Conservation (phyloP, 2,329 filamentous ascomycete genomes). For the Xylariaceae sp. region DNA sequence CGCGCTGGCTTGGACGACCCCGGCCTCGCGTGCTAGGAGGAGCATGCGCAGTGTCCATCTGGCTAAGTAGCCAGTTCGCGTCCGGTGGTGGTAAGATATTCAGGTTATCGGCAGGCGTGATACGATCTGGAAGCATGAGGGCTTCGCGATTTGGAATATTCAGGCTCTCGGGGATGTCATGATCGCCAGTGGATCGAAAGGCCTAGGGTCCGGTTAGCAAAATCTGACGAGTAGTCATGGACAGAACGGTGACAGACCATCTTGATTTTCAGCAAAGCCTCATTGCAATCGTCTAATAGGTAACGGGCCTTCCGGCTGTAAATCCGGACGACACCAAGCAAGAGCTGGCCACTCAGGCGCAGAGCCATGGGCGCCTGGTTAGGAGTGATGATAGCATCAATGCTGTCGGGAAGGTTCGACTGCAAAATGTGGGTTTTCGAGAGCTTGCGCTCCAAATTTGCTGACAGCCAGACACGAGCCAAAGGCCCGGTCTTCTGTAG, state of each 20-base stretch:
- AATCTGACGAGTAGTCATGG: neutral
- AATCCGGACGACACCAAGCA: conserved; percentile 95
- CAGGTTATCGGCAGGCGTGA: conserved; percentile 86
- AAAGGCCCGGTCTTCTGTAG: conserved; percentile 96
- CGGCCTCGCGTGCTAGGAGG: conserved; percentile 56
- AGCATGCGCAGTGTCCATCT: conserved; percentile 65
- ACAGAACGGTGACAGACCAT: conserved; percentile 63
- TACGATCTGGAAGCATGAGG: conserved; percentile 85
- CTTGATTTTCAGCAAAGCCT: conserved; percentile 96
- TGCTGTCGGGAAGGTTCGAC: conserved; percentile 91
- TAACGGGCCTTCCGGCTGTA: conserved; percentile 98
- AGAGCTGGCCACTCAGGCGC: conserved; percentile 87
- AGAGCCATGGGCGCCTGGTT: conserved; percentile 93
- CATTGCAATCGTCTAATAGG: conserved; percentile 94
- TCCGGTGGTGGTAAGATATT: conserved; percentile 83
- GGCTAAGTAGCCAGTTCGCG: conserved; percentile 79
- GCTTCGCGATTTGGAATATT: conserved; percentile 82
- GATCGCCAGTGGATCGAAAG: conserved; percentile 91
- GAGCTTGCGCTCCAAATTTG: conserved; percentile 97
- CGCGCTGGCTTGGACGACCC: conserved; percentile 53
- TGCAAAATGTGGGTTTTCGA: conserved; percentile 96
- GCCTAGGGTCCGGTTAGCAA: conserved; percentile 62
- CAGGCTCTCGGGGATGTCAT: conserved; percentile 85
- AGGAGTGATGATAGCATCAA: conserved; percentile 91
- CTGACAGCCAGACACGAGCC: conserved; percentile 96